Percentiles rank a stretch among this genome's conserved stretches.
Evolutionary conservation across 495 filamentous ascomycete genomes (phyloP).

Genomic region (Cladorrhinum samala): DNA sequence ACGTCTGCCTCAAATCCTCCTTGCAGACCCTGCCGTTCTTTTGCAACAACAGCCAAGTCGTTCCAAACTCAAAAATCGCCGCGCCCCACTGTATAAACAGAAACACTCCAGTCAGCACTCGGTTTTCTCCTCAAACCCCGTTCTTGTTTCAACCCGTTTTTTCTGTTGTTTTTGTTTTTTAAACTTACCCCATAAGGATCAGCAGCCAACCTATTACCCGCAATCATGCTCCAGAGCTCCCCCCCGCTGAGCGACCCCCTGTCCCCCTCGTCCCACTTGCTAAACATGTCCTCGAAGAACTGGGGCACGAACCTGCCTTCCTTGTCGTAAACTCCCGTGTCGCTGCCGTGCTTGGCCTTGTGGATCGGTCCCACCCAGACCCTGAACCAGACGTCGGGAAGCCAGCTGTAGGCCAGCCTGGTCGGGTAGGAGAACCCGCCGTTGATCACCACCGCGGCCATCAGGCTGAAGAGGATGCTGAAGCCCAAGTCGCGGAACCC

Average conservation of each 20-base stretch:
- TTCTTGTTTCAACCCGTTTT: no score
- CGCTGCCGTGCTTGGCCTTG: constrained; percentile 55
- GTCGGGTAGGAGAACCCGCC: constrained; percentile 48
- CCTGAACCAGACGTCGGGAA: constrained; percentile 38
- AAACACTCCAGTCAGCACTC: not conserved
- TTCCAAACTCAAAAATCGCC: constrained; percentile 40
- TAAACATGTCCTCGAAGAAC: constrained; percentile 53
- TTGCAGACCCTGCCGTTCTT: constrained; percentile 41
- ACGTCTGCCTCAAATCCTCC: constrained; percentile 39
- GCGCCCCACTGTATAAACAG: constrained; percentile 17
- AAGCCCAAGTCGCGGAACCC: constrained; percentile 51
- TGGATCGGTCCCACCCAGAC: constrained; percentile 45
- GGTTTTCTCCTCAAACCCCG: no score
- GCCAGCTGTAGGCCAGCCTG: constrained; percentile 35
- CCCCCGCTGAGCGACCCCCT: constrained; percentile 10
- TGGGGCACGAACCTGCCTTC: constrained; percentile 52
- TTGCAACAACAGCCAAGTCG: constrained; percentile 44
- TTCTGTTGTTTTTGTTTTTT: no score
- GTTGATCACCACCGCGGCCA: constrained; percentile 45
- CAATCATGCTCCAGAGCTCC: constrained; percentile 19
- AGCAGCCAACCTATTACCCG: constrained; percentile 13
- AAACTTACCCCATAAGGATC: constrained; percentile 23
- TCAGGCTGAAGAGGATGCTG: constrained; percentile 38
- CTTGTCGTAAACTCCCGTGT: constrained; percentile 45
- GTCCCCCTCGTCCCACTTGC: constrained; percentile 41